A percentile compares a stretch with the other conserved stretches of the same genome.
These are phyloP conservation scores for Amauroascus niger DNA, from an alignment of 2,329 filamentous ascomycete genomes.

Conservation along the genomic window DNA sequence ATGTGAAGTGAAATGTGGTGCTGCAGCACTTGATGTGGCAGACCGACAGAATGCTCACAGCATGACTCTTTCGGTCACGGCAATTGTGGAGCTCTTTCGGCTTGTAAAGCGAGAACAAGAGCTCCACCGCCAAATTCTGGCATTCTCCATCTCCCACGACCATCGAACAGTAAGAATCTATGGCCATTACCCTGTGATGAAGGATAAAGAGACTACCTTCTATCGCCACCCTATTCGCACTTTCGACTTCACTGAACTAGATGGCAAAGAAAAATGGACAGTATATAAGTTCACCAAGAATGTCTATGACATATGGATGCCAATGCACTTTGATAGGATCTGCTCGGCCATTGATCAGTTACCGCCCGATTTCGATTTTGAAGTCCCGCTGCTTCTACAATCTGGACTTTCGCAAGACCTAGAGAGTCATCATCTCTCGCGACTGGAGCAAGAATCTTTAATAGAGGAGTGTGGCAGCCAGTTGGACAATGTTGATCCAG, in stretches of 20 bases:
- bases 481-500: no score
- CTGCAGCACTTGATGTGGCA: conserved; percentile 22
- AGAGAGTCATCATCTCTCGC: no score
- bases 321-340: conserved; percentile 13
- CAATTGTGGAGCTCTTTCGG: conserved; percentile 29
- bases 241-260: conserved; percentile 27
- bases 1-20: conserved; percentile 41
- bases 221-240: conserved; percentile 33
- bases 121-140: conserved; percentile 35
- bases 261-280: conserved; percentile 32
- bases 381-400: no score
- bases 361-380: no score
- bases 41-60: conserved; percentile 27
- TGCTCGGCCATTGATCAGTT: conserved; percentile 15
- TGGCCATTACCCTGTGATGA: conserved; percentile 35
- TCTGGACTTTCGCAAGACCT: no score
- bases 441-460: no score
- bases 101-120: conserved; percentile 25
- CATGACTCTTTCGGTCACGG: conserved; percentile 30
- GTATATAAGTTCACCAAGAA: conserved; percentile 32
- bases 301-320: conserved; percentile 32
- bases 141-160: conserved; percentile 38
- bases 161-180: conserved; percentile 32
- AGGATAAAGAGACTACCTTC: conserved; percentile 27
- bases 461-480: no score